Conservation (phyloP, 768 basidiomycete genomes). For the Harrya chromipes region DNA sequence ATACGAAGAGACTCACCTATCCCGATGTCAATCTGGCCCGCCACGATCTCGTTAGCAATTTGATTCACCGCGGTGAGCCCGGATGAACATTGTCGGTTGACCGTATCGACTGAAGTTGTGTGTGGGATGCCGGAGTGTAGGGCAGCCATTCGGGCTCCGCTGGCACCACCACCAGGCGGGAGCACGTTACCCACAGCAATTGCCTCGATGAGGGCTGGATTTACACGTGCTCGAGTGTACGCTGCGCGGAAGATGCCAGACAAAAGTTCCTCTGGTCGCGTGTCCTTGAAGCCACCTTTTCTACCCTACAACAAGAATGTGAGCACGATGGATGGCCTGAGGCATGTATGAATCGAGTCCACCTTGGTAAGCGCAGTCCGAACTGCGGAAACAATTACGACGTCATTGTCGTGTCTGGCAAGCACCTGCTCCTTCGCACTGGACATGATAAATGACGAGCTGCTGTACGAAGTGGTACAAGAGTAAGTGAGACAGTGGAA, state of each 20-base stretch:
- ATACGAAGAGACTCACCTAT: conserved; percentile 54
- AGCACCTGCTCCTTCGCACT: conserved; percentile 57
- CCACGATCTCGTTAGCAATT: conserved; percentile 75
- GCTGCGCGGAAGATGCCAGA: conserved; percentile 72
- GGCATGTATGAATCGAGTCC: background rate
- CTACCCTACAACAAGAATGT: conserved; percentile 46
- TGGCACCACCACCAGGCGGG: conserved; percentile 81
- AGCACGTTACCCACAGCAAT: conserved; percentile 87
- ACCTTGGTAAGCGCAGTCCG: conserved; percentile 94
- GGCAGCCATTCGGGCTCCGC: conserved; percentile 80
- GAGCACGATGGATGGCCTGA: background rate
- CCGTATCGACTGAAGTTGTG: conserved; percentile 69
- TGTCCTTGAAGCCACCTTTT: conserved; percentile 92
- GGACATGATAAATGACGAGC: conserved; percentile 18
- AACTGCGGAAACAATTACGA: conserved; percentile 86
- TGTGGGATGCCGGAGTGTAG: conserved; percentile 83
- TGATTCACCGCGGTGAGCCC: conserved; percentile 80
- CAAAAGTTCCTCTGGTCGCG: conserved; percentile 77
- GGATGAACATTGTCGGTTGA: conserved; percentile 90
- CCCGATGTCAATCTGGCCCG: conserved; percentile 85
- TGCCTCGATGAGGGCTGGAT: conserved; percentile 83
- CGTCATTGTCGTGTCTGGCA: conserved; percentile 75
- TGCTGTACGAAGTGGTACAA: background rate
- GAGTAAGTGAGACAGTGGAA: background rate
- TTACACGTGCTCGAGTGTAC: conserved; percentile 63